A percentile compares a stretch with the other conserved stretches of the same genome.
Conservation (phyloP, 1,284 basidiomycete genomes). For the Tilletiopsis washingtonensis region DNA sequence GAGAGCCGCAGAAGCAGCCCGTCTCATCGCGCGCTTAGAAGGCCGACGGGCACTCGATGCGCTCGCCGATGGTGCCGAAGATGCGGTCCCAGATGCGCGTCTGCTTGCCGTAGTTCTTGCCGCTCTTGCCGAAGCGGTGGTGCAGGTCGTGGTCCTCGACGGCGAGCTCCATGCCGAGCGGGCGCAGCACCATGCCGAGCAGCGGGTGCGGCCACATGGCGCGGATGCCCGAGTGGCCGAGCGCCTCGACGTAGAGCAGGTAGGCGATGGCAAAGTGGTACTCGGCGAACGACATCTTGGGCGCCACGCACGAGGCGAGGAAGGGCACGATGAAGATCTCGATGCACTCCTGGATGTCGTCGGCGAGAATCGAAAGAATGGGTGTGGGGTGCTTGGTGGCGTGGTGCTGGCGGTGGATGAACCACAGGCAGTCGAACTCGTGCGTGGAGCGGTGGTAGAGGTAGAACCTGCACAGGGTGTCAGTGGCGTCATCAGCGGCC, state of each 20-base stretch:
- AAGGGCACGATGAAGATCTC: conserved; percentile 22
- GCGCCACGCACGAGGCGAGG: conserved; percentile 22
- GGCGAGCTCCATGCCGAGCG: conserved; percentile 29
- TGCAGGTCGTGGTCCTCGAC: conserved; percentile 47
- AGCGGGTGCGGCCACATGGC: conserved; percentile 31
- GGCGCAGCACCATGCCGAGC: conserved; percentile 23
- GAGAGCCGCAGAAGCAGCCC: background rate
- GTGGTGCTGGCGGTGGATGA: conserved; percentile 31
- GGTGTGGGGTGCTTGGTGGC: conserved; percentile 39
- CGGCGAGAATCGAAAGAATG: conserved; percentile 32
- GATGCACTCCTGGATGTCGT: conserved; percentile 28
- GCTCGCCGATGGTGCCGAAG: conserved; percentile 39
- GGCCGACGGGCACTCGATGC: conserved; percentile 19
- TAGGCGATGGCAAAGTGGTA: conserved; percentile 24
- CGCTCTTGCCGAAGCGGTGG: conserved; percentile 27
- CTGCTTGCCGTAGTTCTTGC: conserved; percentile 45
- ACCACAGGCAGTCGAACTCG: conserved; percentile 32
- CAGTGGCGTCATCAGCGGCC: no score
- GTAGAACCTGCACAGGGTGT: no score
- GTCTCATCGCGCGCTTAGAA: no score
- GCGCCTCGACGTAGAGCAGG: conserved; percentile 20
- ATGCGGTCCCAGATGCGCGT: conserved; percentile 41
- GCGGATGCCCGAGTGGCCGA: conserved; percentile 40
- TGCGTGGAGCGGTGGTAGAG: conserved; percentile 35
- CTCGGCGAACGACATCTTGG: conserved; percentile 37